These are phyloP conservation scores for Claviceps fusiformis DNA, from an alignment of 2,329 filamentous ascomycete species.

Conservation along the genomic window DNA sequence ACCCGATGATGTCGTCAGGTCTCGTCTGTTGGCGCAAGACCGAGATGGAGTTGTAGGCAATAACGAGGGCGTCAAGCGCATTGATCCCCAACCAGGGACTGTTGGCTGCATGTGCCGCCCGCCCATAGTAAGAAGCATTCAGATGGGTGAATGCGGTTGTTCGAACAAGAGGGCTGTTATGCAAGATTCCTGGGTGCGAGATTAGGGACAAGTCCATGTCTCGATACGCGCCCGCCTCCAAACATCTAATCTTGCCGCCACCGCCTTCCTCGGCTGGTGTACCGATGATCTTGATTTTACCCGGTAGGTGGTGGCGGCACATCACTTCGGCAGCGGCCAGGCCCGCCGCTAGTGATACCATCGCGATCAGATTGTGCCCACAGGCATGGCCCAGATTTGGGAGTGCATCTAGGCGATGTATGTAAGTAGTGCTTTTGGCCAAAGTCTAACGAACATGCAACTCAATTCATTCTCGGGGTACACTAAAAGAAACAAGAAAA, in stretches of 20 bases:
- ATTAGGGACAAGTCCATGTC: constrained; percentile 11
- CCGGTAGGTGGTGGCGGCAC: constrained; percentile 25
- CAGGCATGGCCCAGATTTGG: constrained; percentile 34
- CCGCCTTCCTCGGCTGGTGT: constrained; percentile 33
- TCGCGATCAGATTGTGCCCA: constrained; percentile 35
- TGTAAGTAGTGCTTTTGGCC: background rate
- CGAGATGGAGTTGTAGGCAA: constrained; percentile 31
- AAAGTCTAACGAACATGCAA: background rate
- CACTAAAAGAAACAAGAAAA: background rate
- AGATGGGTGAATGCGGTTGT: constrained; percentile 38
- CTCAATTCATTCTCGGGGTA: too few species aligned
- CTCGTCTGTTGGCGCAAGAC: constrained; percentile 41
- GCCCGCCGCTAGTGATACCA: constrained; percentile 28
- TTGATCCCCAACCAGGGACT: constrained; percentile 45
- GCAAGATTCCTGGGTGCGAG: constrained; percentile 19
- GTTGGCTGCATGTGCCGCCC: constrained; percentile 39
- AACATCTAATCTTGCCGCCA: constrained; percentile 32
- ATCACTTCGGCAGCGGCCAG: constrained; percentile 33
- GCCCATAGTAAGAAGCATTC: constrained; percentile 38
- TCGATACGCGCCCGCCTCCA: constrained; percentile 25
- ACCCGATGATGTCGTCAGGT: constrained; percentile 34
- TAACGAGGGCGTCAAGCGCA: constrained; percentile 40
- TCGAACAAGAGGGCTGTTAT: constrained; percentile 31
- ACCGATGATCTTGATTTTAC: constrained; percentile 32
- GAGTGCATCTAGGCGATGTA: constrained; percentile 24